Base-by-base conservation (phyloP, 2,329 filamentous ascomycete species). In the Paramyrothecium roridum region DNA sequence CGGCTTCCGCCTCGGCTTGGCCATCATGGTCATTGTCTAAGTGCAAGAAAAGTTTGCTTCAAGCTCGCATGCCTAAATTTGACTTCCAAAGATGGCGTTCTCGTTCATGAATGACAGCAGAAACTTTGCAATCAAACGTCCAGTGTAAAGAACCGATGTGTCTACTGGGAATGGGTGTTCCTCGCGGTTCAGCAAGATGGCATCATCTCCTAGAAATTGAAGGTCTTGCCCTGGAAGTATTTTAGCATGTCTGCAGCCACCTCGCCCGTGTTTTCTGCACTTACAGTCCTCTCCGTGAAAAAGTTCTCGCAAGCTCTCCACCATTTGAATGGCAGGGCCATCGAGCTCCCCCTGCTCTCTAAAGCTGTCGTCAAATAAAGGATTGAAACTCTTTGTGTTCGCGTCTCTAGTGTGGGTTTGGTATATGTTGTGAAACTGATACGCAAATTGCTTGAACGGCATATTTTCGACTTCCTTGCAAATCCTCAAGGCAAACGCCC, bases 401-500 rank as follows among this genome's bases (percentile, higher is more conserved):
- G 73, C 72, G 58, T 83, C 79, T 59, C 73, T 73, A 54, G 72
- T 75, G 64, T 83, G 80, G 20, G 82, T 84, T 71, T 83, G 80
- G 62, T 83, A 85, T 54, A 83, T 74, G 63, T 83, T 76, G 66
- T 85, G 82, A 64, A 85, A 85, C 67, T 83, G 81, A 59, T 80
- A 82, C 3, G 79, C 80, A 62, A 85, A 83, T 67, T 85, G 81
- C 67, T 78, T 80, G 63, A 85, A 85, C 1, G 82, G 82, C 71
- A 84, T 71, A 60, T 82, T 82, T 64, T 85, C 82, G 49, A 85
- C 73, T 63, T 81, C 78, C 30, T 67, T 67, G 68, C 77, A 81
- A 30, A 79, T 68, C 8, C 70, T 68, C 48, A 81, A 69, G n/a
- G 78, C 80, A 33, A 75, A 72, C 8, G 67, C 68, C 45, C 77